Percentiles rank a stretch among this genome's conserved stretches.
These are phyloP conservation scores for Aspergillus caelatus DNA, from an alignment of 2,329 filamentous ascomycete genomes.

Conservation along the genomic window DNA sequence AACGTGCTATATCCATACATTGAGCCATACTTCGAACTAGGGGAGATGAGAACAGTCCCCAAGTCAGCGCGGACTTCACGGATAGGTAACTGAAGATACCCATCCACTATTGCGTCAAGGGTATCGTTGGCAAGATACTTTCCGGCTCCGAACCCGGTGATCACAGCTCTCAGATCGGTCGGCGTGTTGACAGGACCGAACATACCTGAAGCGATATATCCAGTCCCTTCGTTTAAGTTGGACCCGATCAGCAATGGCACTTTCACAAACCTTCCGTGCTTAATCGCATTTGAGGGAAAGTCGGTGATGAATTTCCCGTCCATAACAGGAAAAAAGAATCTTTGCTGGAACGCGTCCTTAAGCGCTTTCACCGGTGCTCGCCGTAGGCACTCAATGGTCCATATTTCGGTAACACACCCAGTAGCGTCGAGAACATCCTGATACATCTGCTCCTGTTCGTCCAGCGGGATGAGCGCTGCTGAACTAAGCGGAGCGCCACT, in stretches of 20 bases:
- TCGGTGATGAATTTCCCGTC: constrained; percentile 10
- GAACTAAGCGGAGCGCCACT: constrained; percentile 16
- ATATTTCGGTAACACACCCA: constrained; percentile 6
- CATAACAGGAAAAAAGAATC: constrained; percentile 11
- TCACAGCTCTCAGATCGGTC: neutral
- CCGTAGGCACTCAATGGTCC: constrained; percentile 14
- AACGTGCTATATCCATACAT: constrained; percentile 14
- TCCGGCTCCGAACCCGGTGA: neutral
- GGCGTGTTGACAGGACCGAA: constrained; percentile 4
- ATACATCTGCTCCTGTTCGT: constrained; percentile 11
- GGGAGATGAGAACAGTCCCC: neutral
- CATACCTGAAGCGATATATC: neutral
- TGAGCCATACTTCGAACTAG: constrained; percentile 12
- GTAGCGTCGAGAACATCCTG: constrained; percentile 11
- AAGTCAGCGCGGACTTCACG: neutral
- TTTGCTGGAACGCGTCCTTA: constrained; percentile 7
- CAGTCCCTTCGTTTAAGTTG: constrained; percentile 16
- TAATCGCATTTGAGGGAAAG: neutral
- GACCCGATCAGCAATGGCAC: constrained; percentile 13
- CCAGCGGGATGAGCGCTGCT: neutral
- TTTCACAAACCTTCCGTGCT: constrained; percentile 11
- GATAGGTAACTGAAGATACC: neutral
- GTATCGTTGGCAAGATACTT: neutral
- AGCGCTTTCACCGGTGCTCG: constrained; percentile 1
- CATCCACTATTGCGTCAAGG: neutral